These are phyloP conservation scores for Umbelopsis isabellina DNA, from an alignment of 192 early-diverging fungal genomes.

Conservation along the genomic window DNA sequence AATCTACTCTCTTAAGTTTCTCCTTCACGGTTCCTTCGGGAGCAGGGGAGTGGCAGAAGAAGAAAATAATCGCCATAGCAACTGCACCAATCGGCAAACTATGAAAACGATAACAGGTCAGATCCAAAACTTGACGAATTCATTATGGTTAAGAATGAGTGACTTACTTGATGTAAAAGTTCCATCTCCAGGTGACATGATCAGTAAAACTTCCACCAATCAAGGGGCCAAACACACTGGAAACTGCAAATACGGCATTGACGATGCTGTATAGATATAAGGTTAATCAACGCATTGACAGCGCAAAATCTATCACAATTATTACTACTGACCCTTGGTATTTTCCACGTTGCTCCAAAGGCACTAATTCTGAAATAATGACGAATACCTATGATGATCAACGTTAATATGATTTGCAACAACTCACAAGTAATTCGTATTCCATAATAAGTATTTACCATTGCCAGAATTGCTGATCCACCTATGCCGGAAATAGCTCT, in stretches of 20 bases:
- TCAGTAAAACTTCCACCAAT: slow-evolving; percentile 47
- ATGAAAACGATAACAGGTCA: not conserved
- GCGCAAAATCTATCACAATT: not conserved
- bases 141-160: not conserved
- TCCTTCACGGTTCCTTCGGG: slow-evolving; percentile 34
- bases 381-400: slow-evolving; percentile 55
- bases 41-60: slow-evolving; percentile 35
- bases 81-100: slow-evolving; percentile 44
- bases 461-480: slow-evolving; percentile 58
- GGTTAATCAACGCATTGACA: not conserved
- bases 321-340: slow-evolving; percentile 39
- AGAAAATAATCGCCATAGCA: slow-evolving; percentile 48
- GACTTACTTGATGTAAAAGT: slow-evolving; percentile 47
- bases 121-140: not conserved
- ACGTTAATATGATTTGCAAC: not conserved
- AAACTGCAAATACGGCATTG: slow-evolving; percentile 43
- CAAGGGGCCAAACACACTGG: slow-evolving; percentile 41
- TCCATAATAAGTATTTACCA: slow-evolving; percentile 36
- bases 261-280: slow-evolving; percentile 24
- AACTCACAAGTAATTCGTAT: not conserved
- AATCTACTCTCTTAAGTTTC: slow-evolving; percentile 68
- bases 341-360: slow-evolving; percentile 83
- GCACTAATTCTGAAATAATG: slow-evolving; percentile 86
- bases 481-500: slow-evolving; percentile 71
- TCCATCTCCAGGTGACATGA: slow-evolving; percentile 43